Base-by-base conservation (phyloP, 2,329 filamentous ascomycete species). In the Thielaviopsis euricoi region DNA sequence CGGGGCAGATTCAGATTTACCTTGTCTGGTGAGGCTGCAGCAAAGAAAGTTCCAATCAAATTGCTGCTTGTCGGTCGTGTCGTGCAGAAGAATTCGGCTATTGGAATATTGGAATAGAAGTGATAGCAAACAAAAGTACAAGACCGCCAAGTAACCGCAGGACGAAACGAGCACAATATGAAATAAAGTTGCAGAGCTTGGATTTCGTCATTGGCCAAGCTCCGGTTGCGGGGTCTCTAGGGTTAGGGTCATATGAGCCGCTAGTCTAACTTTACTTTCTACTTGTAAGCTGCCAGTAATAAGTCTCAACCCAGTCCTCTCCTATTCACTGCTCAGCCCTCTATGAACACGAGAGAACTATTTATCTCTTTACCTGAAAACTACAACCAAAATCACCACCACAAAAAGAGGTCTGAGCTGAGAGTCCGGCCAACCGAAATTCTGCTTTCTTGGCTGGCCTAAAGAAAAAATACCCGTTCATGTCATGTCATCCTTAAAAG, bases 171-270 rank as follows among this genome's bases (percentile, higher is more conserved):
- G n/a, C n/a, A n/a, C n/a, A n/a, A n/a, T n/a, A n/a, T n/a, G n/a
- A n/a, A n/a, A n/a, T n/a, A n/a, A n/a, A n/a, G n/a, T n/a, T 17
- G 56, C 50, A 57, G 46, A 58, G 50, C 43, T 23, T 58, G 46
- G 26, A 58, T 58, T 58, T 54, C 57, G 43, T 53, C 43, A 55
- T 55, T 19, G 19, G 17, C n/a, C n/a, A n/a, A 46, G 33, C 46
- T 58, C 51, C 56, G 56, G 52, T 58, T 58, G 52, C 52, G 52
- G 57, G 57, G 52, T 57, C 33, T 29, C 5, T 50, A 56, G 54
- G 54, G 54, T 56, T 21, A 21, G 7, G 1, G 9, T 2, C 6
- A 10, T 6, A 10, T 33, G 7, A 26, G 25, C 25, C 25, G 7
- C n/a, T n/a, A n/a, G n/a, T n/a, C n/a, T n/a, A n/a, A n/a, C n/a